phyloP scores from a whole-genome alignment of 495 filamentous ascomycete species.

The Usnea hakonensis region DNA sequence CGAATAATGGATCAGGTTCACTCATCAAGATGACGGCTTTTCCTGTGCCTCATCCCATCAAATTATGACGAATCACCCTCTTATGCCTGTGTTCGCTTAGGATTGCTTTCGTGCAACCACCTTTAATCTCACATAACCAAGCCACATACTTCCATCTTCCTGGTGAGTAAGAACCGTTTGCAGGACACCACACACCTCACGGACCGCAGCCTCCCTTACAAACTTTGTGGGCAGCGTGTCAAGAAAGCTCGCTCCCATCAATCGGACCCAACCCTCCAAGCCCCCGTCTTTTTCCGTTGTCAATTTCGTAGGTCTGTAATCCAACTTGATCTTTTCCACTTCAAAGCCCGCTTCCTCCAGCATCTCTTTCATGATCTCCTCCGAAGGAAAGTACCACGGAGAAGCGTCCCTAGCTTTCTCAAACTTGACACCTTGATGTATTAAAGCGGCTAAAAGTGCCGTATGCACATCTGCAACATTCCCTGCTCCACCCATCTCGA shows the following conservation, averaged over 20 bases:
- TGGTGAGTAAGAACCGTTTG: constrained; percentile 42
- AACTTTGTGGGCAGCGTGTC: constrained; percentile 40
- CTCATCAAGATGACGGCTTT: neutral
- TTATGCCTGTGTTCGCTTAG: neutral
- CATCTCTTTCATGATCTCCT: constrained; percentile 43
- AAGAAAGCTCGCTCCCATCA: constrained; percentile 55
- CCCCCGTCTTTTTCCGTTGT: constrained; percentile 49
- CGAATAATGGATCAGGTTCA: neutral
- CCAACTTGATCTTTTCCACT: constrained; percentile 53
- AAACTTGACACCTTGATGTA: constrained; percentile 47
- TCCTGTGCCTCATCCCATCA: neutral
- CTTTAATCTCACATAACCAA: constrained; percentile 68
- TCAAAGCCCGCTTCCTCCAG: constrained; percentile 51
- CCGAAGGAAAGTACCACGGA: constrained; percentile 73
- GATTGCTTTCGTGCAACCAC: constrained; percentile 47
- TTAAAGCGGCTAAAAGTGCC: constrained; percentile 44
- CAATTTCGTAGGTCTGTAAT: constrained; percentile 56
- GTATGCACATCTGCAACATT: constrained; percentile 60
- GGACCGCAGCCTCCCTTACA: constrained; percentile 45
- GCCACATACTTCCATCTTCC: constrained; percentile 51
- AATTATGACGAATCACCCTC: neutral
- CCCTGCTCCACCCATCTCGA: constrained; percentile 68
- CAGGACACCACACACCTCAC: constrained; percentile 51
- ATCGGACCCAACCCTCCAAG: constrained; percentile 60
- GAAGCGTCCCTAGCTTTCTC: constrained; percentile 39